Base-by-base conservation (phyloP, 352 stramenopile genomes). In the Thraustochytrium striatum region DNA sequence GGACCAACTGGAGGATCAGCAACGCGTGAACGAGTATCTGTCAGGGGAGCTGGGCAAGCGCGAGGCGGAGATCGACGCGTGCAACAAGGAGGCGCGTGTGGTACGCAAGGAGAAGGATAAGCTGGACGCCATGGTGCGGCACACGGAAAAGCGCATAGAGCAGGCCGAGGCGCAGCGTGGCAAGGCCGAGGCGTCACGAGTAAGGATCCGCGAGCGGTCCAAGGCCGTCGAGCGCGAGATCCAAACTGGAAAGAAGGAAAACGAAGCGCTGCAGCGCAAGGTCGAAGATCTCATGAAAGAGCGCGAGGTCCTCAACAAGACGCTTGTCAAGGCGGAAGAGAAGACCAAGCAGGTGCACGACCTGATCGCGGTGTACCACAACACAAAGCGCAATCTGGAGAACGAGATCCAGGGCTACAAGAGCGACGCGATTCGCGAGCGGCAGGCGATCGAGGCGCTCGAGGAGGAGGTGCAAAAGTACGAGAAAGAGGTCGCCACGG, bases 301-400 rank as follows among this genome's bases (percentile, higher is more conserved):
- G 68, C 68, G 69, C 11, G 39, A 85, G 36, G 57, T 69, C 3
- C 57, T 72, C 30, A 79, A 82, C 39, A 83, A 84, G 72, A 87
- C 91, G 82, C 79, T 87, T 2, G 84, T 81, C 57, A 86, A 92
- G 32, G 72, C 72, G 7, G 69, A 72, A 33, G 72, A 84, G 1
- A 30, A 41, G 52, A 73, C 59, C 61, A 69, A 65, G 65, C 72
- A 84, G 35, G 38, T 79, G 1, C 55, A 73, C 43, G 91, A 96
- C 80, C 85, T 96, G 35, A 91, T 90, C 68, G 94, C 94, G 82
- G 93, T 94, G 69, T 93, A 95, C 69, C 87, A 95, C 70, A 95
- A 94, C 82, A 93, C 90, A 33, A 86, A 89, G 69, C 94, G 92
- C 68, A 96, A 95, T n/a, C n/a, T 59, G 35, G 8, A 92, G 89